A percentile compares a stretch with the other conserved stretches of the same genome.
These are phyloP conservation scores for Pseudocercospora eumusae DNA, from an alignment of 2,329 filamentous ascomycete species.

Conservation along the genomic window DNA sequence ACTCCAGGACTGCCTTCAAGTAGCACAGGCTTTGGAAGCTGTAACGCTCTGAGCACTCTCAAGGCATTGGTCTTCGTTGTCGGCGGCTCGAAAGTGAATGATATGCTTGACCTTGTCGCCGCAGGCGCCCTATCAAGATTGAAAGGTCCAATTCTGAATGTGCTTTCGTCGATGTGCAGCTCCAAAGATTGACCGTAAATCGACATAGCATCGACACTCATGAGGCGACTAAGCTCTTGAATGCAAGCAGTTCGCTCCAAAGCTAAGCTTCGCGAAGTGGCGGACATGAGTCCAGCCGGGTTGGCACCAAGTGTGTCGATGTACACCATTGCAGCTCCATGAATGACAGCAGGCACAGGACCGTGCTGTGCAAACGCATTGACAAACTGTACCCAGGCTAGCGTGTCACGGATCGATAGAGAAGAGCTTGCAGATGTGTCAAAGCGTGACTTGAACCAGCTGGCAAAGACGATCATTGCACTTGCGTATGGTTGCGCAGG, in stretches of 20 bases:
- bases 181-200: slow-evolving; percentile 67
- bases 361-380: slow-evolving; percentile 52
- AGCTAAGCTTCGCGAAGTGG: slow-evolving; percentile 67
- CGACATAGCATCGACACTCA: slow-evolving; percentile 62
- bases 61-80: slow-evolving; percentile 90
- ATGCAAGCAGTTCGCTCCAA: slow-evolving; percentile 74
- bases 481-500: slow-evolving; percentile 60
- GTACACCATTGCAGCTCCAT: slow-evolving; percentile 93
- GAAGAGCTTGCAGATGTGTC: slow-evolving; percentile 73
- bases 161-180: slow-evolving; percentile 56
- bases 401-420: slow-evolving; percentile 87
- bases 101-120: slow-evolving; percentile 46
- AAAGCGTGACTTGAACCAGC: slow-evolving; percentile 85
- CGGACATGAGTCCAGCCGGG: slow-evolving; percentile 80
- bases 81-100: slow-evolving; percentile 81
- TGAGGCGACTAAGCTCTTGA: slow-evolving; percentile 66
- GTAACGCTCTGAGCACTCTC: slow-evolving; percentile 84
- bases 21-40: slow-evolving; percentile 85
- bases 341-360: slow-evolving; percentile 55
- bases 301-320: slow-evolving; percentile 95
- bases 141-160: slow-evolving; percentile 74
- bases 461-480: slow-evolving; percentile 80
- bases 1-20: slow-evolving; percentile 97
- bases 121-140: slow-evolving; percentile 50
- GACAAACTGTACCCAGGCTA: slow-evolving; percentile 92